phyloP scores from a whole-genome alignment of 2,329 filamentous ascomycete species.

The Elsinoe australis region DNA sequence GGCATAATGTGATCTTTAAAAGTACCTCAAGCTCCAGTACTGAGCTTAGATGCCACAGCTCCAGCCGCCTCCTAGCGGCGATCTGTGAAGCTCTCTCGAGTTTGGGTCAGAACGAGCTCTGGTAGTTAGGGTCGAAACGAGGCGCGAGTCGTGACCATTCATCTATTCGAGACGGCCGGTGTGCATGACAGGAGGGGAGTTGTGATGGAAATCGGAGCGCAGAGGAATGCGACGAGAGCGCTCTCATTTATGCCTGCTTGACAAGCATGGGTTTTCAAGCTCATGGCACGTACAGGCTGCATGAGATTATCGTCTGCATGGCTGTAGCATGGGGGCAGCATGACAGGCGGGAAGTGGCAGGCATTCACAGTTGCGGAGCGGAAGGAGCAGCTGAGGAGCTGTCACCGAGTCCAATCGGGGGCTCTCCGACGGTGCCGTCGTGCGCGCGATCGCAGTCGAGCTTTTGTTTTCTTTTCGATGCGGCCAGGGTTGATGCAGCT shows the following conservation, averaged over 20 bases:
- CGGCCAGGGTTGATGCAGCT: too few relatives aligned
- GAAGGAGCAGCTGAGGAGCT: background rate
- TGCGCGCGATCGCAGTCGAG: too few relatives aligned
- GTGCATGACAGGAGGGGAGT: too few relatives aligned
- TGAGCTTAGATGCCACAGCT: too few relatives aligned
- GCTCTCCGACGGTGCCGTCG: background rate
- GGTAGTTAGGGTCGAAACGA: background rate
- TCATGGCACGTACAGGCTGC: background rate
- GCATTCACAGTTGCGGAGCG: background rate
- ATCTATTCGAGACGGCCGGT: conserved; percentile 5
- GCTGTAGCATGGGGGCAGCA: too few relatives aligned
- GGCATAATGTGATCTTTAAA: too few relatives aligned
- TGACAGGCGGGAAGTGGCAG: conserved; percentile 11
- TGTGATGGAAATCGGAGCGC: background rate
- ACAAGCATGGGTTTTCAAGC: background rate
- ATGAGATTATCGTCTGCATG: background rate
- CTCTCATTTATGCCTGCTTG: background rate
- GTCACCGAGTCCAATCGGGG: background rate
- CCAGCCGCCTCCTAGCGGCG: too few relatives aligned
- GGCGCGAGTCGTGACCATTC: conserved; percentile 6
- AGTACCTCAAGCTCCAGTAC: too few relatives aligned
- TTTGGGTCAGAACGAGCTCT: background rate
- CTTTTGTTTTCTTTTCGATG: background rate
- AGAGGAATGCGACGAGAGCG: background rate
- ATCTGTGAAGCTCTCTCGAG: too few relatives aligned